Base-by-base conservation (phyloP, 2,329 filamentous ascomycete species). In the Clarireedia homoeocarpa region DNA sequence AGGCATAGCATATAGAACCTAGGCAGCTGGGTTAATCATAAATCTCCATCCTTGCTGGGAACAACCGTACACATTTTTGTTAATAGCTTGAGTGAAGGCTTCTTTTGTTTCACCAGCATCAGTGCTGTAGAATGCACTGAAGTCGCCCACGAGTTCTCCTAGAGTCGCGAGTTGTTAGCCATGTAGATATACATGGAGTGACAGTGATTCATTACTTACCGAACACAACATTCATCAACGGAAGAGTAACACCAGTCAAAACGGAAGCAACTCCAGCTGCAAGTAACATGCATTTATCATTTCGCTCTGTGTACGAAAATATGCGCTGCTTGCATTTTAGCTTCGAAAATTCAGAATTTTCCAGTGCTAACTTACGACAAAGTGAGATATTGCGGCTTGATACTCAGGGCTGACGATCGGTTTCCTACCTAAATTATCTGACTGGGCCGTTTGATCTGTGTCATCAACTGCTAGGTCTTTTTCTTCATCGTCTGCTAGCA, bases 1-100 rank as follows among this genome's bases (percentile, higher is more conserved):
- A 84, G 71, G 62, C 82, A 83, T 14, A 83, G 70, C 58, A 83
- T 81, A 59, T 75, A 79, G n/a, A 80, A 65, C 6, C 79, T 81
- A 26, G 14, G 23, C 0, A 4, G 10, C 39, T 72, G 72, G 71
- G 70, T 53, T 40, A 53, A 24, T 15, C 23, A 6, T 27, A 6
- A 17, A 48, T 40, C 7, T 15, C n/a, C 6, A 56, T 71, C 38
- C 39, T 26, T 38, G 15, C 12, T 38, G 6, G 26, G 17, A 27
- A 24, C 20, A 45, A 40, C 20, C 54, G 30, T 61, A 62, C 60
- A 63, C 61, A 56, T 62, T 75, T 51, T 72, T 68, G 58, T 75
- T 75, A 44, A 84, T 73, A n/a, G 75, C 66, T 2, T 70, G 63
- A 51, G 76, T 74, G 63, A 84, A 85, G 6, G 74, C 66, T 1